Evolutionary conservation across 805 yeast genomes (phyloP), one percentile per base, ranked within the genome.

Genomic region (Wickerhamiella qilinensis): DNA sequence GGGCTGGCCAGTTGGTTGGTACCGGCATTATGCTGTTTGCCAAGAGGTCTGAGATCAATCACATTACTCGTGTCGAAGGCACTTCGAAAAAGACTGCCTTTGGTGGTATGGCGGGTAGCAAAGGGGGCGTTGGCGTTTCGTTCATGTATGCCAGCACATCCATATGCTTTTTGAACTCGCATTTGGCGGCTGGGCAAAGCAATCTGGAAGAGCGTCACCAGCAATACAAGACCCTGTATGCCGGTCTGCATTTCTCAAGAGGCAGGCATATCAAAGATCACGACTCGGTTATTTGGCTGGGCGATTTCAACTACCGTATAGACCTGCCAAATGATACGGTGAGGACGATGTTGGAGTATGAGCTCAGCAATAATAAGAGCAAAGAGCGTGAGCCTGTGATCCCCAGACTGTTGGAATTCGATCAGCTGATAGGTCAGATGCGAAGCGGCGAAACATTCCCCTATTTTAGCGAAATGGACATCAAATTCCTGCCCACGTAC

Each of bases 101-200:
- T 39, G 95, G 96, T 29, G 98, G 98, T 33, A 88, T 91, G 62
- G 74, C 97, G 0, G 98, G 96, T 15, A 88, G 91, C 56, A 88
- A 88, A 57, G 98, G 98, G 33, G 95, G 93, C 3, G 93, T 86
- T 43, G 95, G 94, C 0, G 83, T 91, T 14, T 68, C 95, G 43
- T 81, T 88, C 58, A 73, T 78, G 37, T 83, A 70, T 56, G 91
- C 91, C 1, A 69, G 75, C 24, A 78, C 94, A 0, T 66, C 79
- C 1, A 77, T 85, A 51, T 85, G 93, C 45, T 73, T 85, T 52
- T 69, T 91, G 20, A 88, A 91, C 38, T 81, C 93, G 1, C 99
- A 91, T 62, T 62, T 91, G 47, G 94, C 98, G 0, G 96, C 98
- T 0, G 99, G 99, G 2, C 69, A 74, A 18, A 67, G 65, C 32